These are phyloP conservation scores for Tetrapisispora nanseiensis DNA, from an alignment of 805 yeast genomes.

Conservation along the genomic window DNA sequence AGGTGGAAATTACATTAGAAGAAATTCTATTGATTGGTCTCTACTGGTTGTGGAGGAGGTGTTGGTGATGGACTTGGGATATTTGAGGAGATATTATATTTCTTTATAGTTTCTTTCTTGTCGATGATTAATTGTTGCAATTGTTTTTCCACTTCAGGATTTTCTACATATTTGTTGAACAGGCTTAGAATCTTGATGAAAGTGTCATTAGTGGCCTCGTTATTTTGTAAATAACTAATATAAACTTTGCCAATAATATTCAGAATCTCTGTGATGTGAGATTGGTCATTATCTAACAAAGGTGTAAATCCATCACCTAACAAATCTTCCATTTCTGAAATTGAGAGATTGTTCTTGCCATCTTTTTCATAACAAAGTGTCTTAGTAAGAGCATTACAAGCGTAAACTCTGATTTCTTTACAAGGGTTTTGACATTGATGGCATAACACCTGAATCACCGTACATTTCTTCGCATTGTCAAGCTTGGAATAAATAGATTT, in stretches of 20 bases:
- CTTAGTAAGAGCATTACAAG: slow-evolving; percentile 49
- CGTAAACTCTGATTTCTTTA: slow-evolving; percentile 56
- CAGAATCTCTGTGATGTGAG: slow-evolving; percentile 40
- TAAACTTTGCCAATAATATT: slow-evolving; percentile 59
- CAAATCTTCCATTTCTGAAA: slow-evolving; percentile 31
- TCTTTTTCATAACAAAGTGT: slow-evolving; percentile 26
- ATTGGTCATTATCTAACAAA: slow-evolving; percentile 13
- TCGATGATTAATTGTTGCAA: slow-evolving; percentile 31
- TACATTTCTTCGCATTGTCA: slow-evolving; percentile 31
- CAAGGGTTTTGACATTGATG: slow-evolving; percentile 85
- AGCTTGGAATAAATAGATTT: slow-evolving; percentile 21
- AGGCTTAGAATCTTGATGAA: slow-evolving; percentile 31
- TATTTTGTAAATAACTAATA: slow-evolving; percentile 36
- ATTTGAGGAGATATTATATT: neutral
- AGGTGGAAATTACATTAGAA: too few species aligned
- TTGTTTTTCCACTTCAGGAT: slow-evolving; percentile 30
- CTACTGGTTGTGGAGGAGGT: neutral
- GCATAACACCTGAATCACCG: slow-evolving; percentile 68
- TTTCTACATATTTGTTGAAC: slow-evolving; percentile 33
- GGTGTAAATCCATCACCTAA: slow-evolving; percentile 73
- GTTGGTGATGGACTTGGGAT: neutral
- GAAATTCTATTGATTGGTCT: neutral
- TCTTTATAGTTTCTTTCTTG: slow-evolving; percentile 28
- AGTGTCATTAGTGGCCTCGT: slow-evolving; percentile 30
- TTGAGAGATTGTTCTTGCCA: neutral